Evolutionary conservation across 306 rosid species (phyloP).

Genomic region (Sechiopsis laciniata): DNA sequence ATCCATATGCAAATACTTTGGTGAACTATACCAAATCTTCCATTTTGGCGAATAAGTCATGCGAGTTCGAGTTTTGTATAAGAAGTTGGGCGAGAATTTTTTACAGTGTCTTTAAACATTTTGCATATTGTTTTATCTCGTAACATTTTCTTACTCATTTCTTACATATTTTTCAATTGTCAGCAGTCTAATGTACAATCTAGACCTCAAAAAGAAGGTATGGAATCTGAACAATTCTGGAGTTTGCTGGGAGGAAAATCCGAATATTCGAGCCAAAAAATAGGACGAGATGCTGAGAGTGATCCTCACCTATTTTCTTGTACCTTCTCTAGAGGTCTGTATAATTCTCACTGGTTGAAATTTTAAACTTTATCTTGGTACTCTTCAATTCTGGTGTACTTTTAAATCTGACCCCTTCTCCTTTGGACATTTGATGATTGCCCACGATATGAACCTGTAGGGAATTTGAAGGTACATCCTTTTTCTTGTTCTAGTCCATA

Average conservation of each 20-base stretch:
- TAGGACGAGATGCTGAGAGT: constrained; percentile 54
- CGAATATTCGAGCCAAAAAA: constrained; percentile 76
- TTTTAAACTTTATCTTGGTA: constrained; percentile 23
- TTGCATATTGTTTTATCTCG: constrained; percentile 21
- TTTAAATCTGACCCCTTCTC: constrained; percentile 27
- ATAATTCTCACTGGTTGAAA: constrained; percentile 22
- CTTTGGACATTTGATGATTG: constrained; percentile 27
- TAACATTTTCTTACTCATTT: constrained; percentile 26
- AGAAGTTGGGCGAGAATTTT: background rate
- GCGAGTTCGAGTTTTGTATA: background rate
- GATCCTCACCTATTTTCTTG: constrained; percentile 89
- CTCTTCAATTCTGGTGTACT: constrained; percentile 21
- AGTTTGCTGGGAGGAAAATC: constrained; percentile 77
- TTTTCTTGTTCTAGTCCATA: constrained; percentile 27
- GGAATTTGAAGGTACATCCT: constrained; percentile 62
- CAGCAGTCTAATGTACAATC: constrained; percentile 83
- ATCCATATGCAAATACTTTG: background rate
- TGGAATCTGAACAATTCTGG: constrained; percentile 92
- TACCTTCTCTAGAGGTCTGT: constrained; percentile 54
- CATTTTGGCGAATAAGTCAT: background rate
- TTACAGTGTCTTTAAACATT: background rate
- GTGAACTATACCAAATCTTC: background rate
- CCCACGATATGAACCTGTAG: constrained; percentile 40
- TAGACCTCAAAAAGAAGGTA: constrained; percentile 74
- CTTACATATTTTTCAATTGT: constrained; percentile 35